Conservation (phyloP, 2,329 filamentous ascomycete genomes). For the Cladosporium oxysporum region DNA sequence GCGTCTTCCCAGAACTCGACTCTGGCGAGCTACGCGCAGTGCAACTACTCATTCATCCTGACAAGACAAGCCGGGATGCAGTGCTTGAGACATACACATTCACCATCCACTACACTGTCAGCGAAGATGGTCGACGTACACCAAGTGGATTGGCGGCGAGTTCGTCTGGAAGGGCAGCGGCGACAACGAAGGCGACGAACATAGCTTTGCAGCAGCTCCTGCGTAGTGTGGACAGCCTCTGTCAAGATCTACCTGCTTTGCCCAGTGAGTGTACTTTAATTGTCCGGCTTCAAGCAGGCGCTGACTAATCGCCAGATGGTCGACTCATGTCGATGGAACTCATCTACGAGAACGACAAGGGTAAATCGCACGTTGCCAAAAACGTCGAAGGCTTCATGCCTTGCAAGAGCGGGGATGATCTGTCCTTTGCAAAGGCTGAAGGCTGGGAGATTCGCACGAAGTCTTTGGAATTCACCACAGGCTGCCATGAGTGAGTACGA, state of each 20-base stretch:
- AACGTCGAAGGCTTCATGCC: constrained; percentile 45
- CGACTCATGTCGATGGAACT: constrained; percentile 48
- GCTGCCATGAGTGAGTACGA: constrained; percentile 42
- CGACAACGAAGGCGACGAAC: constrained; percentile 45
- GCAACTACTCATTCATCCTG: constrained; percentile 49
- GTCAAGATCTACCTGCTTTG: constrained; percentile 43
- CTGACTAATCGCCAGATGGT: constrained; percentile 31
- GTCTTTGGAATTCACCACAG: constrained; percentile 39
- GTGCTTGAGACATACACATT: constrained; percentile 55
- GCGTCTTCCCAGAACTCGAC: constrained; percentile 50
- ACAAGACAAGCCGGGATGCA: constrained; percentile 35
- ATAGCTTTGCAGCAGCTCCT: constrained; percentile 47
- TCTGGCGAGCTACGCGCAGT: constrained; percentile 46
- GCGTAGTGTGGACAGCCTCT: constrained; percentile 42
- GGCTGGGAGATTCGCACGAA: constrained; percentile 42
- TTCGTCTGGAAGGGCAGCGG: constrained; percentile 30
- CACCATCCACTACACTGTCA: constrained; percentile 45
- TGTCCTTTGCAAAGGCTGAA: constrained; percentile 41
- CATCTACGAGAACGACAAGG: constrained; percentile 41
- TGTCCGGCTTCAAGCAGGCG: not conserved
- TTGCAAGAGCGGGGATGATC: constrained; percentile 29
- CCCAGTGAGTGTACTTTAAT: constrained; percentile 39
- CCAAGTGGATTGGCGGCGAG: constrained; percentile 2
- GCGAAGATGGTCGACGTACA: constrained; percentile 2
- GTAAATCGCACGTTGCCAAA: constrained; percentile 33